Percentiles rank a stretch among this genome's conserved stretches.
Conservation (phyloP, 352 stramenopile species). For the Pilasporangium apinafurcum region DNA sequence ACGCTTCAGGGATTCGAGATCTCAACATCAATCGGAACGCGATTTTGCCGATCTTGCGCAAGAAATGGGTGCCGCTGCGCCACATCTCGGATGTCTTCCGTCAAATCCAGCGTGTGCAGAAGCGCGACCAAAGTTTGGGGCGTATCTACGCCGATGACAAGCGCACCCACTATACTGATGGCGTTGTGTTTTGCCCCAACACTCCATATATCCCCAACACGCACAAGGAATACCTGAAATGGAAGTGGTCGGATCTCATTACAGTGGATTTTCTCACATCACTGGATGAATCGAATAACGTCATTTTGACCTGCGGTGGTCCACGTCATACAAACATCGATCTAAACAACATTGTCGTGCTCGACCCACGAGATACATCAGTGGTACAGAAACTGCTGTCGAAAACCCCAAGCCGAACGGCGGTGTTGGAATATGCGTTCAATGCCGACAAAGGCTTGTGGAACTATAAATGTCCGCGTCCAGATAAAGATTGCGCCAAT, state of each 20-base stretch:
- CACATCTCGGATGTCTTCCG: slow-evolving; percentile 82
- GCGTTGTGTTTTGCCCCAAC: slow-evolving; percentile 87
- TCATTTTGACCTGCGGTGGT: slow-evolving; percentile 69
- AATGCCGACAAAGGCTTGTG: slow-evolving; percentile 84
- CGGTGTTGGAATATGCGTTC: slow-evolving; percentile 84
- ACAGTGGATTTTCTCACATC: slow-evolving; percentile 82
- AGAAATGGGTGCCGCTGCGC: slow-evolving; percentile 76
- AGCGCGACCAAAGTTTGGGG: slow-evolving; percentile 68
- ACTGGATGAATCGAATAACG: slow-evolving; percentile 43
- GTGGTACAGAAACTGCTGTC: slow-evolving; percentile 62
- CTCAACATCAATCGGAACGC: slow-evolving; percentile 57
- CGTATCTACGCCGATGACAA: slow-evolving; percentile 82
- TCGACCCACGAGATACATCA: slow-evolving; percentile 70
- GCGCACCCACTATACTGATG: slow-evolving; percentile 85
- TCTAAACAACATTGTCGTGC: slow-evolving; percentile 74
- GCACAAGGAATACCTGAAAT: slow-evolving; percentile 89
- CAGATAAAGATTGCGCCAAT: slow-evolving; percentile 86
- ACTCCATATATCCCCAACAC: slow-evolving; percentile 81
- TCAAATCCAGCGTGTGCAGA: slow-evolving; percentile 71
- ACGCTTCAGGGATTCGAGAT: slow-evolving; percentile 56
- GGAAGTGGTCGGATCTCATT: slow-evolving; percentile 90
- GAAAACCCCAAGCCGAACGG: slow-evolving; percentile 45
- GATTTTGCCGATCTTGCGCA: slow-evolving; percentile 72
- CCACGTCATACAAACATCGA: slow-evolving; percentile 74
- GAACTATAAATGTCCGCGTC: slow-evolving; percentile 86